phyloP scores from a whole-genome alignment of 139 green algal genomes.

The Haematococcus lacustris region DNA sequence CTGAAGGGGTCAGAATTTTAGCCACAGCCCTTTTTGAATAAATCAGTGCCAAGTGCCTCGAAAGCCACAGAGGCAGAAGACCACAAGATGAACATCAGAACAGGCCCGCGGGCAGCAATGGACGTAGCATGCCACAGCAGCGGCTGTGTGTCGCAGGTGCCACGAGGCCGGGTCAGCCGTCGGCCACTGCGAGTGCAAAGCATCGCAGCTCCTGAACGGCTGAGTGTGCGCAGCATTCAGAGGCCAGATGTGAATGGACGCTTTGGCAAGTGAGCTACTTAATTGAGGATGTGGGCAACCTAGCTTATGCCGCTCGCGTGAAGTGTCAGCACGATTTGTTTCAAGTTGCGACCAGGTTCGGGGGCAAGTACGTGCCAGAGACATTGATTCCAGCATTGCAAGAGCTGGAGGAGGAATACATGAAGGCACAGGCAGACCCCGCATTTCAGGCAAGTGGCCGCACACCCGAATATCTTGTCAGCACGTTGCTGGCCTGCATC shows the following conservation, averaged over 20 bases:
- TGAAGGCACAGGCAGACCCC: conserved; percentile 52
- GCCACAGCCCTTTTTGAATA: too few relatives aligned
- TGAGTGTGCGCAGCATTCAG: not conserved
- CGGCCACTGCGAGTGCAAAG: not conserved
- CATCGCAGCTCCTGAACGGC: not conserved
- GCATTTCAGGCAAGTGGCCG: conserved; percentile 45
- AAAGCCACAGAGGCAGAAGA: too few relatives aligned
- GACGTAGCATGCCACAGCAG: too few relatives aligned
- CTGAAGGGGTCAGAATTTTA: too few relatives aligned
- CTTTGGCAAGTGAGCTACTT: conserved; percentile 2
- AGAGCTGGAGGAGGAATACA: conserved; percentile 81
- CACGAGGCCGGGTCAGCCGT: not conserved
- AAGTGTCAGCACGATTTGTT: not conserved
- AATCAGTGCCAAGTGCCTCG: too few relatives aligned
- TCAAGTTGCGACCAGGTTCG: conserved; percentile 47
- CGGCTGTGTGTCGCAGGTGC: too few relatives aligned
- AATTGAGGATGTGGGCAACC: not conserved
- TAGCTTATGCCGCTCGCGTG: not conserved
- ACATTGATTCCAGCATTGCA: conserved; percentile 89
- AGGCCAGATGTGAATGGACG: not conserved
- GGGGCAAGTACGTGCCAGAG: conserved; percentile 96
- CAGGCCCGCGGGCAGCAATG: too few relatives aligned
- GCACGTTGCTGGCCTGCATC: too few relatives aligned
- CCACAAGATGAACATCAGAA: too few relatives aligned
- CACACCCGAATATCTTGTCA: too few relatives aligned